These are phyloP conservation scores for Wickerhamomyces pijperi DNA, from an alignment of 805 yeast species.

Conservation along the genomic window DNA sequence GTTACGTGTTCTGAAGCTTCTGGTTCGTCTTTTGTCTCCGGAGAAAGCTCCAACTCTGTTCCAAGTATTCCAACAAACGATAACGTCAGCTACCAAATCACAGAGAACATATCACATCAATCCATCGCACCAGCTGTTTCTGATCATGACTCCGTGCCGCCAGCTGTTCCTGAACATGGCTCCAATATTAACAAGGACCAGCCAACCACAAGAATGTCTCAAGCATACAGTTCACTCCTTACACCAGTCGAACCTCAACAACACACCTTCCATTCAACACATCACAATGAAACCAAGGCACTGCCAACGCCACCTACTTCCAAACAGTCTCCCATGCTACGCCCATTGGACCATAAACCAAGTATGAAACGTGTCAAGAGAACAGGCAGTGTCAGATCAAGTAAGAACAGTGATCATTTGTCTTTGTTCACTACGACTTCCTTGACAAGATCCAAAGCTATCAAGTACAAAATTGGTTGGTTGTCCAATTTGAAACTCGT, in stretches of 20 bases:
- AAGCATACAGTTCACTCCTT: not conserved
- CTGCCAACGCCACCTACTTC: not conserved
- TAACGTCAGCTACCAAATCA: not conserved
- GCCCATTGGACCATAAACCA: not conserved
- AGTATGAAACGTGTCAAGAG: not conserved
- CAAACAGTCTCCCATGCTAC: constrained; percentile 3
- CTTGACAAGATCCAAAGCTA: constrained; percentile 23
- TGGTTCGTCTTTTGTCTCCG: not conserved
- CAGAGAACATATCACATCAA: not conserved
- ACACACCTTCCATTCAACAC: not conserved
- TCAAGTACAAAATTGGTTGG: constrained; percentile 28
- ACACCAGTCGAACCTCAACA: not conserved
- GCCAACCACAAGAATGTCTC: too few relatives aligned
- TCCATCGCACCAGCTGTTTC: too few relatives aligned
- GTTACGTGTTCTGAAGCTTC: not conserved
- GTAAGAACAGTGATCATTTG: constrained; percentile 5
- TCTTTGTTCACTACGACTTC: constrained; percentile 14
- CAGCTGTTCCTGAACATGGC: too few relatives aligned
- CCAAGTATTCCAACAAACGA: not conserved
- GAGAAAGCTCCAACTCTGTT: constrained; percentile 3
- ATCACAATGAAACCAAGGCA: not conserved
- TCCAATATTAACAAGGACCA: too few relatives aligned
- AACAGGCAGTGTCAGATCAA: not conserved
- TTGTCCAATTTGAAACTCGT: constrained; percentile 17
- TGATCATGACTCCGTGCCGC: too few relatives aligned